Evolutionary conservation across 495 filamentous ascomycete species (phyloP), one percentile per base, ranked within the genome.

Genomic region (Aspergillus incahuasiensis): DNA sequence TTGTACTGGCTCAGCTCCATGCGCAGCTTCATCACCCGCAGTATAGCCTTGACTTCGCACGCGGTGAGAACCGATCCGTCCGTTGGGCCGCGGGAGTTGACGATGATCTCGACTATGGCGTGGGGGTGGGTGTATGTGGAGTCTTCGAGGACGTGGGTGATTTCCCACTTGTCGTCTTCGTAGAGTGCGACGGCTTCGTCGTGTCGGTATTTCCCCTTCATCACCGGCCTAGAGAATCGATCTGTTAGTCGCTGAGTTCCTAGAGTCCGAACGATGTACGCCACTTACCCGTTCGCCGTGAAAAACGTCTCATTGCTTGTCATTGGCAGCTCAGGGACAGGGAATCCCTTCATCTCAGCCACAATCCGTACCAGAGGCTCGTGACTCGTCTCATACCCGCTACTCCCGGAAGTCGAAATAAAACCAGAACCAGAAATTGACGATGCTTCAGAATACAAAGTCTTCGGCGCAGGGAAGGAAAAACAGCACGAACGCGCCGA

Each of bases 1-100:
- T 45, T 3, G 12, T 61, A 48, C 6, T 43, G 32, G 4, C 13
- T 2, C 38, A 61, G 20, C 8, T 15, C 49, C 43, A 61, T 49
- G 3, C 58, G 48, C 12, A 49, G 15, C 28, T 45, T 25, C 42
- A 61, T 49, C 15, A 57, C 43, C 34, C 49, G 49, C 28, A 61
- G 6, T 5, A 61, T 54, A 8, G 54, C 49, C n/a, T 21, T 56
- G 21, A 61, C 28, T 35, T 60, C 52, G 8, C 42, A 21, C 13
- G 22, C 20, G 6, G 52, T 54, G 21, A 55, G 32, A 24, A 30
- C 30, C 6, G 15, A n/a, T 9, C 15, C 40, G 21, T 16, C 34
- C 38, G n/a, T 41, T 42, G 13, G 12, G 16, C 8, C 32, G 16
- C 12, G 49, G 16, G 48, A 32, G 42, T 48, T 20, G 21, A 56